Percentiles rank a stretch among this genome's conserved stretches.
These are phyloP conservation scores for Agroathelia rolfsii DNA, from an alignment of 1,284 basidiomycete species.

Conservation along the genomic window DNA sequence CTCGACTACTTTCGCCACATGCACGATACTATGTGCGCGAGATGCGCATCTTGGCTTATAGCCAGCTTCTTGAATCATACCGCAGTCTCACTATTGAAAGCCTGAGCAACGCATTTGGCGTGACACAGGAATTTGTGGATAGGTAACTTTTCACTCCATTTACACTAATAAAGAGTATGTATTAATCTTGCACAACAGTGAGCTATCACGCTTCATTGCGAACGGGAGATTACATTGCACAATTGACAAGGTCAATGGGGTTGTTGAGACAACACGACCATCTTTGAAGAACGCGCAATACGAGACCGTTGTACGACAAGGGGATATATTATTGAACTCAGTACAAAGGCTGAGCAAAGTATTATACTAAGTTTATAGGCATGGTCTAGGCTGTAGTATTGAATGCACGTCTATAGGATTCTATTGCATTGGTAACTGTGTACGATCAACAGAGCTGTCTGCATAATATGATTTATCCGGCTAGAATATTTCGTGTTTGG, in stretches of 20 bases:
- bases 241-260: constrained; percentile 90
- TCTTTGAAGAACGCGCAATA: constrained; percentile 84
- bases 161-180: constrained; percentile 3
- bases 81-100: constrained; percentile 84
- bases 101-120: constrained; percentile 84
- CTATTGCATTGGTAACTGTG: no score
- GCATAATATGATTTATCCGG: no score
- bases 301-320: constrained; percentile 81
- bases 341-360: constrained; percentile 71
- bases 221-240: constrained; percentile 82
- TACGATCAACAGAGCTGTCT: no score
- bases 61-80: constrained; percentile 88
- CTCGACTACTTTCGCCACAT: constrained; percentile 79
- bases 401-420: no score
- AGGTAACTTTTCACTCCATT: constrained; percentile 35
- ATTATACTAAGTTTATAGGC: constrained; percentile 36
- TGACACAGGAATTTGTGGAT: constrained; percentile 84
- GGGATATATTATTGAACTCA: constrained; percentile 79
- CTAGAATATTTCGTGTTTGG: no score
- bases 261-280: constrained; percentile 91
- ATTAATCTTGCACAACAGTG: constrained; percentile 34
- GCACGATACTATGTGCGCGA: constrained; percentile 89
- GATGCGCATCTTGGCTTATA: constrained; percentile 94
- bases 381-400: no score
- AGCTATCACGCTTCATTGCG: constrained; percentile 90